Conservation (phyloP, 2,329 filamentous ascomycete species). For the Hypoxylon sp. region DNA sequence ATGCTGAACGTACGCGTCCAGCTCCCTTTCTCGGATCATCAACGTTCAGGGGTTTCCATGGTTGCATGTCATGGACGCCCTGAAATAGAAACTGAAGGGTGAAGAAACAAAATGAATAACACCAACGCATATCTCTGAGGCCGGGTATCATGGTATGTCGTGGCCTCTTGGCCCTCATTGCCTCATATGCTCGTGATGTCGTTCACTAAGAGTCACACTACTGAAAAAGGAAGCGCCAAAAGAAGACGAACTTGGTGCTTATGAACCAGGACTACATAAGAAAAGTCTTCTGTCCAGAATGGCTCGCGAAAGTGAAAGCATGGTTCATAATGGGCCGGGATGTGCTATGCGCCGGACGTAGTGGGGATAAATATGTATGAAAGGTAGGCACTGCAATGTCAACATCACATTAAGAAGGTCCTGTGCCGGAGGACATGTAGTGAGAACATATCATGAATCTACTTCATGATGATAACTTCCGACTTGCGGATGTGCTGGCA, state of each 20-base stretch:
- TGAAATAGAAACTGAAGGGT: conserved; percentile 1
- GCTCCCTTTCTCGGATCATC: no score
- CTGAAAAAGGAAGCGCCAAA: neutral
- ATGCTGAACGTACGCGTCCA: no score
- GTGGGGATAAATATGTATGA: no score
- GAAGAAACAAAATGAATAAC: conserved; percentile 1
- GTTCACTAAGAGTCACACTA: neutral
- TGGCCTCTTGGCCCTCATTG: neutral
- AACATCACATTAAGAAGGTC: neutral
- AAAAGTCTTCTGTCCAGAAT: conserved; percentile 24
- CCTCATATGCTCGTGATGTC: neutral
- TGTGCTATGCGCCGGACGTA: neutral
- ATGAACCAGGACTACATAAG: conserved; percentile 10
- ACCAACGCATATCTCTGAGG: neutral
- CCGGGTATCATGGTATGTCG: conserved; percentile 3
- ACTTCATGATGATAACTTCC: conserved; percentile 54
- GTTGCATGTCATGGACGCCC: neutral
- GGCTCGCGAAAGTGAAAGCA: neutral
- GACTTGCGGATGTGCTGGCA: conserved; percentile 49
- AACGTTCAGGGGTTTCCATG: no score
- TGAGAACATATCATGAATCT: conserved; percentile 10
- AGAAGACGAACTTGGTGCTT: neutral
- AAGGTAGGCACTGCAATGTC: no score
- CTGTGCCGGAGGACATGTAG: neutral
- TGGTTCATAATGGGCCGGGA: conserved; percentile 6